Conservation (phyloP, 2,329 filamentous ascomycete genomes). For the Epichloe aotearoae region DNA sequence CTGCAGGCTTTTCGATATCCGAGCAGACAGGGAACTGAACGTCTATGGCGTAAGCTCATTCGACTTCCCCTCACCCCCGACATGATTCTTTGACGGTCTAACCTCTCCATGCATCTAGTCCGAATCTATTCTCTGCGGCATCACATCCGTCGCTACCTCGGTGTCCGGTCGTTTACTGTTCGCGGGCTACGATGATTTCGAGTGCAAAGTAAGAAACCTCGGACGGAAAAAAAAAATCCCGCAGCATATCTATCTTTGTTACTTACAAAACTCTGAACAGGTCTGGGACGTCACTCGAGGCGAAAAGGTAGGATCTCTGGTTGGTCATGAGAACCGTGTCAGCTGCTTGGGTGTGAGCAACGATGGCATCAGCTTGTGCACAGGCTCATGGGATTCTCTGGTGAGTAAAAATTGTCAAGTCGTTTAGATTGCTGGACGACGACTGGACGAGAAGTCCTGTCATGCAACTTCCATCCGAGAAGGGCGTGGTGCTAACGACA, state of each 20-base stretch:
- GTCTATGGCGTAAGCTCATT: conserved; percentile 49
- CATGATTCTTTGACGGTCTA: conserved; percentile 5
- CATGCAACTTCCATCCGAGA: neutral
- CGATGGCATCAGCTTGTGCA: conserved; percentile 97
- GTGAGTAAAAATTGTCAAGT: conserved; percentile 41
- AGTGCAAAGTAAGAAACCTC: conserved; percentile 71
- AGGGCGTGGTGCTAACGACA: conserved; percentile 6
- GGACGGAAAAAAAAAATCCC: neutral
- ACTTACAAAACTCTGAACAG: conserved; percentile 31
- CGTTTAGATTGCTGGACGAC: neutral
- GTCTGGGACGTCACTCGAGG: conserved; percentile 96
- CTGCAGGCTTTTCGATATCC: conserved; percentile 94
- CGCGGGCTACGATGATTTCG: conserved; percentile 96
- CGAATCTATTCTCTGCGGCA: conserved; percentile 92
- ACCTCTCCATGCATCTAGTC: conserved; percentile 43
- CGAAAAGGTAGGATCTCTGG: conserved; percentile 91
- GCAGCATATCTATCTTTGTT: neutral
- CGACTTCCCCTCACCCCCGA: neutral
- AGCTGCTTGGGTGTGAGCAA: conserved; percentile 98
- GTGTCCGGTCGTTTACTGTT: conserved; percentile 92
- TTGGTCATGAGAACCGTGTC: conserved; percentile 96
- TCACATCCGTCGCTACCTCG: conserved; percentile 95
- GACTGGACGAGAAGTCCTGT: neutral
- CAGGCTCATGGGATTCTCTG: conserved; percentile 97
- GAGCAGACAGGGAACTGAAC: conserved; percentile 71